Conservation (phyloP, 805 yeast species). For the Sugiyamaella qingdaonensis region DNA sequence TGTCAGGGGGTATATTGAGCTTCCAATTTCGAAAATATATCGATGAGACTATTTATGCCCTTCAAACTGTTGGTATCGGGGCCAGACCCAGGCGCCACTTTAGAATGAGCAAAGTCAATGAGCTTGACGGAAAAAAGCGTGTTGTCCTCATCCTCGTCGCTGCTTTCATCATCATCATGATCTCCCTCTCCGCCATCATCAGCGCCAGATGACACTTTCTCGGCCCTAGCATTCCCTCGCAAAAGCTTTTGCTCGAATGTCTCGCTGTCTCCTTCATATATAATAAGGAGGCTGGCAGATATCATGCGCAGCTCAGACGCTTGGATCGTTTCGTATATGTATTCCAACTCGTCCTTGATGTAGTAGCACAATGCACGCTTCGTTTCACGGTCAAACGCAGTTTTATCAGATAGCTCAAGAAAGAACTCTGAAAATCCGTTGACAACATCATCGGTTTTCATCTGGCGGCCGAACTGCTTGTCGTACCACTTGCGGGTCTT, state of each 20-base stretch:
- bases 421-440: slow-evolving; percentile 44
- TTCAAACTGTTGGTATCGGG: slow-evolving; percentile 65
- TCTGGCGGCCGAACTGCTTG: slow-evolving; percentile 66
- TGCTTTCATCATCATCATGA: slow-evolving; percentile 21
- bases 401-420: slow-evolving; percentile 12
- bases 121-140: slow-evolving; percentile 57
- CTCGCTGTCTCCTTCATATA: slow-evolving; percentile 61
- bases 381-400: slow-evolving; percentile 14
- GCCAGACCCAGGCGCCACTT: slow-evolving; percentile 55
- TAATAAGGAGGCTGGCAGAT: slow-evolving; percentile 68
- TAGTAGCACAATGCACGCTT: slow-evolving; percentile 33
- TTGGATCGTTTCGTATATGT: slow-evolving; percentile 60
- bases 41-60: slow-evolving; percentile 44
- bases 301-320: slow-evolving; percentile 60
- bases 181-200: slow-evolving; percentile 30
- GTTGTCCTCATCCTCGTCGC: slow-evolving; percentile 21
- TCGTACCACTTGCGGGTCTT: slow-evolving; percentile 47
- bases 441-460: slow-evolving; percentile 42
- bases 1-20: neutral
- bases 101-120: slow-evolving; percentile 91
- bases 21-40: slow-evolving; percentile 4
- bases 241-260: slow-evolving; percentile 47
- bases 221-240: slow-evolving; percentile 32
- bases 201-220: slow-evolving; percentile 27
- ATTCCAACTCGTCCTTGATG: slow-evolving; percentile 56